Base-by-base conservation (phyloP, 768 basidiomycete species). In the Antrodiella citrinella region DNA sequence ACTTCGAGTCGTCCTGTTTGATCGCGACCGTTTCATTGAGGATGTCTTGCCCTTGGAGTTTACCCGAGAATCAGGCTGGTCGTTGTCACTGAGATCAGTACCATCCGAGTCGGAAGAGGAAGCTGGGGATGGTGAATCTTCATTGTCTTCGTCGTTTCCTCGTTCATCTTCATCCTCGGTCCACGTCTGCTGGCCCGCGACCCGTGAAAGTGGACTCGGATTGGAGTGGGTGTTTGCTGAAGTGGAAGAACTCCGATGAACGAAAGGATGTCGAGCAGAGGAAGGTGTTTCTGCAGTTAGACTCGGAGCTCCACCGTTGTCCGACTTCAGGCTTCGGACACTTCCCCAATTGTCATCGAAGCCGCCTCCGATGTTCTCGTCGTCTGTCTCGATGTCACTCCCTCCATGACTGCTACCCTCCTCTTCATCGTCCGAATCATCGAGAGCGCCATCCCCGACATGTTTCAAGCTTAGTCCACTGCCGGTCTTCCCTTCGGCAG, bases 401-500 rank as follows among this genome's bases (percentile, higher is more conserved):
- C 26, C 46, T 25, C 15, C 42, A 43, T 69, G 70, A 57, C 70
- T 69, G 5, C 62, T 69, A 44, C 58, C 60, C 3, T 56, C 62
- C 48, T 59, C 35, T 57, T 65, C 46, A 53, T 85, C 86, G 66
- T 88, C 86, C 0, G 85, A 88, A 58, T 88, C 86, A 51, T 85
- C 83, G 3, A 91, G 65, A 1, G 82, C 84, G 22, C 87, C 86
- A 59, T 89, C 88, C 3, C 87, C 87, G 10, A 83, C 78, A 57
- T 87, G 81, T 1, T 78, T 69, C 25, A 78, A 66, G 51, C 77
- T 85, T 9, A 65, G 41, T 5, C 41, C 41, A 38, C 35, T 38
- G n/a, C n/a, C n/a, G n/a, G n/a, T n/a, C n/a, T n/a, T n/a, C n/a
- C n/a, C n/a, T n/a, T n/a, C n/a, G 15, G 30, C 30, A 35, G 30